Percentiles rank a stretch among this genome's conserved stretches.
Evolutionary conservation across 169 alveolate species (phyloP).

Genomic region (Plasmodium knowlesi): DNA sequence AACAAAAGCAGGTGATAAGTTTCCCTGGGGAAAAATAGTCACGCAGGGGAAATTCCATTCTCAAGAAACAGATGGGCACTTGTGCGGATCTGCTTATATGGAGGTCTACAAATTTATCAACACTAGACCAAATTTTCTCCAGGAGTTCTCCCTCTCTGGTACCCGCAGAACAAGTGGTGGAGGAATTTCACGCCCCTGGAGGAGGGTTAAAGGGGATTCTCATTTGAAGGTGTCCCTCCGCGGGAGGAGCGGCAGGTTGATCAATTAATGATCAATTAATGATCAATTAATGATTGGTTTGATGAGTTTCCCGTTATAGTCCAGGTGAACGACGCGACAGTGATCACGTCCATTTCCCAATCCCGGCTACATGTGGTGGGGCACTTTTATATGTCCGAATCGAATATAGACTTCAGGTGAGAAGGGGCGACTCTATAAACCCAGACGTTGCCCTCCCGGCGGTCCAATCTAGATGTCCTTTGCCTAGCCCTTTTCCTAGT

Average conservation of each 20-base stretch:
- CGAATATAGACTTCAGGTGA: conserved; percentile 81
- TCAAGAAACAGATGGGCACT: background rate
- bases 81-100: background rate
- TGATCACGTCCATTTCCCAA: background rate
- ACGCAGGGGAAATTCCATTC: background rate
- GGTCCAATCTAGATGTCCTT: conserved; percentile 84
- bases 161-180: background rate
- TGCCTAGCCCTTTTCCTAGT: conserved; percentile 88
- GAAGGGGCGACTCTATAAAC: conserved; percentile 88
- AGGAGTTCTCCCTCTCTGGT: background rate
- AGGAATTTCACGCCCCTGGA: background rate
- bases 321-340: background rate
- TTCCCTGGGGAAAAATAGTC: background rate
- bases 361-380: background rate
- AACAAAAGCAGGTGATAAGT: background rate
- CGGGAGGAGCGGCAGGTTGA: no score
- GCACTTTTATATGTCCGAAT: conserved; percentile 40
- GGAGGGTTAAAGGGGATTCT: no score
- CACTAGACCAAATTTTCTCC: background rate
- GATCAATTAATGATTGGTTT: no score
- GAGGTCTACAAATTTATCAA: background rate
- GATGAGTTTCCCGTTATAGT: no score
- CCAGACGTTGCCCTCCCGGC: conserved; percentile 89
- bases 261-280: no score
- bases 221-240: no score